Evolutionary conservation across 768 basidiomycete genomes (phyloP).

Genomic region (Termitomyces sp.): DNA sequence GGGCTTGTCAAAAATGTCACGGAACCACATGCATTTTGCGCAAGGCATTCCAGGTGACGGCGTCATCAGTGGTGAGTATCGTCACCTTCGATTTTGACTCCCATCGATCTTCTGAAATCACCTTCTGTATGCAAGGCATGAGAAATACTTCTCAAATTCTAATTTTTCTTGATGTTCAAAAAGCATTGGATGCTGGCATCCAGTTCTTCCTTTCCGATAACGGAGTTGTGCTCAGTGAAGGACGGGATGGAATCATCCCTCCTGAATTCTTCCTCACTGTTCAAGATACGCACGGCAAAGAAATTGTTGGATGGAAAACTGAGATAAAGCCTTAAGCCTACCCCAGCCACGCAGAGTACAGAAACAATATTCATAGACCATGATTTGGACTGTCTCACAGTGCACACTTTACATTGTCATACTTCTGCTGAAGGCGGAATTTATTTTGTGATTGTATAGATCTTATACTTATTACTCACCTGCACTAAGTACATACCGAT

Average conservation of each 20-base stretch:
- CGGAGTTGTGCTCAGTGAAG: constrained; percentile 85
- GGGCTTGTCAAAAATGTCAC: constrained; percentile 79
- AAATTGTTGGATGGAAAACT: constrained; percentile 3
- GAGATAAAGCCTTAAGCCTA: background rate
- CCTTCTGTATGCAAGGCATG: constrained; percentile 55
- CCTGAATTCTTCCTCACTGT: constrained; percentile 53
- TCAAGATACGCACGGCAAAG: background rate
- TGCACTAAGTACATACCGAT: too few relatives aligned
- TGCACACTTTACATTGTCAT: background rate
- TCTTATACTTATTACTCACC: background rate
- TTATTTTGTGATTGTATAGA: background rate
- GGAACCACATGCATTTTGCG: constrained; percentile 93
- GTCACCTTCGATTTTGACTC: background rate
- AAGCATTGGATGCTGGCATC: constrained; percentile 65
- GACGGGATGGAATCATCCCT: constrained; percentile 62
- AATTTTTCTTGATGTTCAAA: constrained; percentile 76
- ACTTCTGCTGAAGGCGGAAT: background rate
- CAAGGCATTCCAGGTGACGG: constrained; percentile 65
- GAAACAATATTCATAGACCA: background rate
- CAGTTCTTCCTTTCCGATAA: constrained; percentile 80
- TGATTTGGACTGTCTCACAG: background rate
- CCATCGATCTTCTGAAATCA: background rate
- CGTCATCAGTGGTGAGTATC: constrained; percentile 69
- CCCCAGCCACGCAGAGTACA: background rate
- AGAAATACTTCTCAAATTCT: constrained; percentile 73